Percentiles rank a stretch among this genome's conserved stretches.
Evolutionary conservation across 2,329 filamentous ascomycete genomes (phyloP).

Genomic region (Sarocladium oryzae): DNA sequence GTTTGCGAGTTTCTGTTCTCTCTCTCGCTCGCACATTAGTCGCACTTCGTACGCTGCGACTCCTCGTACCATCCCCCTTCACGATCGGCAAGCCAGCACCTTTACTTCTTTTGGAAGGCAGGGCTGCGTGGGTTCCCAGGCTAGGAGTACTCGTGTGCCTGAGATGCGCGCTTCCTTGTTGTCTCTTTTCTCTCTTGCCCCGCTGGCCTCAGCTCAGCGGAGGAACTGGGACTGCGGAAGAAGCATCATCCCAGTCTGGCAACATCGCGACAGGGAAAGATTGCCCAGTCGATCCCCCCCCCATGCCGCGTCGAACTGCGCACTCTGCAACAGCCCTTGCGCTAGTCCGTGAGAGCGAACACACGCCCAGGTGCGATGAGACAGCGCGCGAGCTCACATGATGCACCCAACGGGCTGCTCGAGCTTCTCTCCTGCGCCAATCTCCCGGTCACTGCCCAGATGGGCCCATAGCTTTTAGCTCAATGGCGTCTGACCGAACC

Average conservation of each 20-base stretch:
- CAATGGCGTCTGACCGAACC: neutral
- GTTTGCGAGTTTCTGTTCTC: too few relatives aligned
- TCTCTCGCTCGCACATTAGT: too few relatives aligned
- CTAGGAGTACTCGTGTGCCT: neutral
- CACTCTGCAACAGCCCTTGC: neutral
- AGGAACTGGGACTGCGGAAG: neutral
- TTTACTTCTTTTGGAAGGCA: neutral
- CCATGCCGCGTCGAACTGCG: neutral
- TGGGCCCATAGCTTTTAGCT: neutral
- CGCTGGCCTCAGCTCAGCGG: constrained; percentile 6
- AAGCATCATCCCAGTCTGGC: neutral
- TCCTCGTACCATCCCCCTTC: neutral
- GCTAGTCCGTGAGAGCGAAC: neutral
- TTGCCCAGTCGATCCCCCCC: neutral
- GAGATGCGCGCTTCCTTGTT: neutral
- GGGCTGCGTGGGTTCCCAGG: neutral
- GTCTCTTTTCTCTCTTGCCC: neutral
- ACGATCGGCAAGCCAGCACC: neutral
- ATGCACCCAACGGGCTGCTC: neutral
- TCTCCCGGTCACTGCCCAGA: neutral
- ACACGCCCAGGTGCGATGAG: neutral
- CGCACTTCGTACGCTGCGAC: too few relatives aligned
- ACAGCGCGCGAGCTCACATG: constrained; percentile 3
- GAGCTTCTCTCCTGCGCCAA: neutral
- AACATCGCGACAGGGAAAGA: neutral